Evolutionary conservation across 441 rosid species (phyloP), one percentile per base, ranked within the genome.

Genomic region (Gossypium gossypioides): DNA sequence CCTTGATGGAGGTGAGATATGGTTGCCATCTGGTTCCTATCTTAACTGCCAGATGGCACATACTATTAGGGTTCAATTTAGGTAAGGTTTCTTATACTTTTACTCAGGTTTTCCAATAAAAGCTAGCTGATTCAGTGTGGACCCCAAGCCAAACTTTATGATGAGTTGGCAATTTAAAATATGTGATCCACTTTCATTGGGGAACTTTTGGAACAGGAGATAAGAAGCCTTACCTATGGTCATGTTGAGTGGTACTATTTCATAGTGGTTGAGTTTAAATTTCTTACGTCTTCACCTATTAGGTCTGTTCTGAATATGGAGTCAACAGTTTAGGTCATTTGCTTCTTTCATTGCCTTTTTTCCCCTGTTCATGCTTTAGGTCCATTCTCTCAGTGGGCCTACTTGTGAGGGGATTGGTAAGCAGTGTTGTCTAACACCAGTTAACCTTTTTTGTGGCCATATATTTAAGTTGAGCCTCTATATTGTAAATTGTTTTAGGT

Each of bases 1-100:
- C 69, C 69, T 64, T 64, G 34, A 65, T 65, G 32, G 29, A 42
- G 55, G 69, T 65, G 34, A 21, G 69, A 8, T 22, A 65, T 0
- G 6, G 12, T 7, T 65, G 22, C 69, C 69, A 21, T 65, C 18
- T 12, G 34, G 55, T 22, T 44, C 37, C 55, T 44, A 65, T 22
- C 37, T 22, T 65, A 13, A 65, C 37, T 1, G 18, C 55, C 34
- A 22, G 9, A 12, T 44, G 6, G 34, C 5, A 61, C 63, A 25
- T 32, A 61, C 18, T 61, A 32, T 32, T 15, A 57, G 68, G 34
- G 55, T 65, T 42, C 51, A 65, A 65, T 65, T 44, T 65, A 44
- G 19, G 13, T 44, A 44, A 12, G 69, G 51, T 44, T 65, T 42
- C 51, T 65, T 44, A 13, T 65, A 13, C 19, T 65, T 65, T 42